Conservation (phyloP, 1,139 yeast species). For the Wickerhamomyces sp. region DNA sequence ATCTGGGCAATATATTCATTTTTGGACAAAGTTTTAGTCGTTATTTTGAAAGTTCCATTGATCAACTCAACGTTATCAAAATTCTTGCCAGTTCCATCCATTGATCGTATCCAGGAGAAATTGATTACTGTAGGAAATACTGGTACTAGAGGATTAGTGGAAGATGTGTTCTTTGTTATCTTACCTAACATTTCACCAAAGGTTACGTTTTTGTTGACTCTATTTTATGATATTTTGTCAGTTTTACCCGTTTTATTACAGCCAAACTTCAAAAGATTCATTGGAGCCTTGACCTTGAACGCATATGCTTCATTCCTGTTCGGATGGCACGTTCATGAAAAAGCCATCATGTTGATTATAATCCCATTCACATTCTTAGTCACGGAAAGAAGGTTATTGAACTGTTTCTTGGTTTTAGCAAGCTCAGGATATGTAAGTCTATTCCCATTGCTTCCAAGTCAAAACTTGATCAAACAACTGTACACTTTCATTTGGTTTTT, state of each 20-base stretch:
- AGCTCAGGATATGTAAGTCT: slow-evolving; percentile 84
- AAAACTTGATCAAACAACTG: slow-evolving; percentile 65
- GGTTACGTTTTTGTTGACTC: slow-evolving; percentile 70
- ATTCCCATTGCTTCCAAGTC: slow-evolving; percentile 81
- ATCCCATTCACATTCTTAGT: slow-evolving; percentile 83
- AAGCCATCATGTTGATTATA: slow-evolving; percentile 86
- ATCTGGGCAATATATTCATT: slow-evolving; percentile 94
- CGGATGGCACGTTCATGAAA: slow-evolving; percentile 99
- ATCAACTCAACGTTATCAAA: slow-evolving; percentile 31
- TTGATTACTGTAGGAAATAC: slow-evolving; percentile 39
- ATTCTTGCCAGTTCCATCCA: slow-evolving; percentile 25
- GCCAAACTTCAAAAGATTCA: slow-evolving; percentile 73
- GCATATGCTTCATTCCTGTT: slow-evolving; percentile 88
- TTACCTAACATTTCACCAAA: slow-evolving; percentile 79
- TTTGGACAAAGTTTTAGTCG: slow-evolving; percentile 67
- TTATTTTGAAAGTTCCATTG: slow-evolving; percentile 42
- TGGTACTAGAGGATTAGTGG: slow-evolving; percentile 79
- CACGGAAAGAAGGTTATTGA: slow-evolving; percentile 65
- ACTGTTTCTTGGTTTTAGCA: slow-evolving; percentile 62
- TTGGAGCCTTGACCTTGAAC: slow-evolving; percentile 83
- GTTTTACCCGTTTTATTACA: slow-evolving; percentile 68
- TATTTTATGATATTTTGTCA: slow-evolving; percentile 74
- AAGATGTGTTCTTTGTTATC: slow-evolving; percentile 78
- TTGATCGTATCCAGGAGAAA: slow-evolving; percentile 25
- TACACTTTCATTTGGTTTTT: slow-evolving; percentile 86